Percentiles rank a stretch among this genome's conserved stretches.
These are phyloP conservation scores for Tuber microsphaerosporum DNA, from an alignment of 495 filamentous ascomycete species.

Conservation along the genomic window DNA sequence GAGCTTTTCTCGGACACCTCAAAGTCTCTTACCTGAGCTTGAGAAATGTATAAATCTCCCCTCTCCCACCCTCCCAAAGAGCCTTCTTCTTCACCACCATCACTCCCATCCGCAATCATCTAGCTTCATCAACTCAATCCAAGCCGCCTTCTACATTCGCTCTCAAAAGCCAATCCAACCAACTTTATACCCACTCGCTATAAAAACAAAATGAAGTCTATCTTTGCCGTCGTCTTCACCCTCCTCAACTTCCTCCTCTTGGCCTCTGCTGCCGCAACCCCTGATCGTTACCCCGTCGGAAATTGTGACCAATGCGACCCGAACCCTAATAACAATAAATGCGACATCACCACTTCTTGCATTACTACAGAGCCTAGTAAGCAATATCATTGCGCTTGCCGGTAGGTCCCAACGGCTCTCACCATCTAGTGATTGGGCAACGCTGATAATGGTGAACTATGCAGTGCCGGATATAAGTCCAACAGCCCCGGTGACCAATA, in stretches of 20 bases:
- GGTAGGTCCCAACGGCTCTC: constrained; percentile 8
- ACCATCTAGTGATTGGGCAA: not conserved
- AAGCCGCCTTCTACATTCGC: not conserved
- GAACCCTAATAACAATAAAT: constrained; percentile 3
- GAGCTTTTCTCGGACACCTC: not conserved
- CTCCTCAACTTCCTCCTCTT: constrained; percentile 20
- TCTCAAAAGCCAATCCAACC: not conserved
- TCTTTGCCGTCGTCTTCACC: constrained; percentile 22
- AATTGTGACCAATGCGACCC: constrained; percentile 26
- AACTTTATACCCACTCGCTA: not conserved
- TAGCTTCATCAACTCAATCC: not conserved
- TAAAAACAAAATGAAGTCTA: constrained; percentile 4
- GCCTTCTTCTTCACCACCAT: not conserved
- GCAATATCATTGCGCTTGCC: constrained; percentile 31
- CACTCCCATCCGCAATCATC: not conserved
- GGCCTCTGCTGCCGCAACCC: not conserved
- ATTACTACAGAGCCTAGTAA: constrained; percentile 9
- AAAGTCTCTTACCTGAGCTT: not conserved
- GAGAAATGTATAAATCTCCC: not conserved
- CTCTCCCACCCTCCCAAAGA: not conserved
- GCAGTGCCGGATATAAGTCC: constrained; percentile 26
- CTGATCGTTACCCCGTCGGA: not conserved
- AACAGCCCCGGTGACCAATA: constrained; percentile 16
- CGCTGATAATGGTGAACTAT: not conserved
- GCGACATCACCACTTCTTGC: constrained; percentile 36